Evolutionary conservation across 2,329 filamentous ascomycete genomes (phyloP), one percentile per base, ranked within the genome.

Genomic region (Periconia macrospinosa): DNA sequence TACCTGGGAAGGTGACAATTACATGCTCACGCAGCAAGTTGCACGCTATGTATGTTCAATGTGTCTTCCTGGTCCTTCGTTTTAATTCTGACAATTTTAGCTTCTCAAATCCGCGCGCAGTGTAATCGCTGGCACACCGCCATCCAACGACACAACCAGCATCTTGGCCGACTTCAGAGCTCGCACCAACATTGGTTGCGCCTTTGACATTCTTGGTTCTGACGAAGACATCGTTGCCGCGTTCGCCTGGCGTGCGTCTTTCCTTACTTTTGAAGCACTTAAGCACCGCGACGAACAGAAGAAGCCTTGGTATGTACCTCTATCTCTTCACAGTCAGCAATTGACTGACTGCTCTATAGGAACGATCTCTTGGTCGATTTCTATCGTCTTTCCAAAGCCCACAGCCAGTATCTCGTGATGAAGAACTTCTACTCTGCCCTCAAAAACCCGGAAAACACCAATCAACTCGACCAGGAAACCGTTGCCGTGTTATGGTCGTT

Each of bases 21-120:
- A 89, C 77, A 91, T 92, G 88, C 78, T 92, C 54, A 90, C 87
- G 10, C 89, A 92, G 72, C 89, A 92, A 75, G 88, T 91, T 2
- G 86, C 87, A 2, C 83, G 88, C 53, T 91, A 91, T 66, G 78
- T 82, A 75, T 72, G 79, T 11, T 14, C 33, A n/a, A 14, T 27
- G 11, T 43, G 19, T 30, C 9, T 35, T 18, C 47, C 51, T 62
- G 41, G 62, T 41, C 30, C 44, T 35, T 20, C 17, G 13, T 14
- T n/a, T 20, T 11, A 20, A 27, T 9, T 18, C 50, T 43, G 37
- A 48, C 27, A 2, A 15, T 23, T 3, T 2, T 40, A 82, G 77
- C 82, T 92, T 44, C 81, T 92, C 59, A 92, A 91, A 80, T 85
- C 88, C 2, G 88, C 88, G 0, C 86, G 89, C 41, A 81, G 83